These are phyloP conservation scores for Colletotrichum nymphaeae DNA, from an alignment of 2,329 filamentous ascomycete genomes.

Conservation along the genomic window DNA sequence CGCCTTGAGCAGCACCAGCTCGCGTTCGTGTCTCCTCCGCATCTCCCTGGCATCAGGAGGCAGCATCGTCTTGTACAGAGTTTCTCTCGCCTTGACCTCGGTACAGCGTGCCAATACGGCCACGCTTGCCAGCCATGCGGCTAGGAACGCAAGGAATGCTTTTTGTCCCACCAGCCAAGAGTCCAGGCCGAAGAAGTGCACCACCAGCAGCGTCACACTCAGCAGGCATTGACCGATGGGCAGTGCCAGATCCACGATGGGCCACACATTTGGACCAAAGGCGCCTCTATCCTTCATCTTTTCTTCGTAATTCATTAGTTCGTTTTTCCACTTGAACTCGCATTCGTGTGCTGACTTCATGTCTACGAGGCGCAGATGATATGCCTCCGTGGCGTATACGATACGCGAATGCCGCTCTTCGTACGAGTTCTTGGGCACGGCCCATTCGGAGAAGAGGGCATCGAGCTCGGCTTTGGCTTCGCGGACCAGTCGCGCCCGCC, in stretches of 20 bases:
- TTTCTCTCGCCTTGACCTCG: constrained; percentile 3
- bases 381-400: constrained; percentile 28
- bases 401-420: constrained; percentile 28
- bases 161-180: neutral
- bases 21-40: constrained; percentile 26
- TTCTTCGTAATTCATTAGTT: constrained; percentile 15
- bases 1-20: constrained; percentile 24
- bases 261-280: constrained; percentile 11
- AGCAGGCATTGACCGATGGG: neutral
- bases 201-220: neutral
- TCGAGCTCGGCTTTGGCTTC: constrained; percentile 27
- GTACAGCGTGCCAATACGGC: neutral
- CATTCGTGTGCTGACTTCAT: constrained; percentile 24
- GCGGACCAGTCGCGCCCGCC: constrained; percentile 14
- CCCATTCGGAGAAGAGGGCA: constrained; percentile 1
- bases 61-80: constrained; percentile 22
- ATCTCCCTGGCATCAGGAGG: constrained; percentile 24
- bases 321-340: constrained; percentile 28
- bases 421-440: constrained; percentile 10
- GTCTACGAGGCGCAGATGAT: constrained; percentile 13
- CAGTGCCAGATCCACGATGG: constrained; percentile 9
- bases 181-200: neutral
- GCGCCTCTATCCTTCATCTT: constrained; percentile 11
- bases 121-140: neutral
- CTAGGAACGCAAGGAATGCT: neutral